Evolutionary conservation across 495 filamentous ascomycete species (phyloP), one percentile per base, ranked within the genome.

Genomic region (Xylaria venustula): DNA sequence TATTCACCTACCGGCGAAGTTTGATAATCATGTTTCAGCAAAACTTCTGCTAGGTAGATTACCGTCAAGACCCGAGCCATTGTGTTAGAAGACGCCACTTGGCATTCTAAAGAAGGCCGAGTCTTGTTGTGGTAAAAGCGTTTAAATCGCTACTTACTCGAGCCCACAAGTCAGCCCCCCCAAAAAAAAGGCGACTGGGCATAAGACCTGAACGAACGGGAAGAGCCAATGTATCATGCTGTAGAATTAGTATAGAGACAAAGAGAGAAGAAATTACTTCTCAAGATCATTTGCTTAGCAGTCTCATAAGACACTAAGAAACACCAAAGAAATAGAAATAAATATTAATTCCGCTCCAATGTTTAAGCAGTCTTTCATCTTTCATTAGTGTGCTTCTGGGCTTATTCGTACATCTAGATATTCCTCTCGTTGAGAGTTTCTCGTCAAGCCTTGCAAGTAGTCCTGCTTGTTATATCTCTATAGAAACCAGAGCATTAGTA

Each of bases 401-500:
- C 30, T 34, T 53, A 48, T 46, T 47, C 20, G 1, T 54, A 19
- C 22, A 32, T 7, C 30, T 34, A 11, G 5, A 11, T 4, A 34
- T 34, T 5, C 14, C 3, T 40, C 7, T 3, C 3, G 37, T 15
- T 15, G 37, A 40, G 7, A 15, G 37, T 7, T 15, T 15, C 7
- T 40, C 14, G 37, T 11, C 3, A 40, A 34, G 5, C 30, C 30
- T 34, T 34, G 11, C 11, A 11, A 40, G 37, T 40, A 15, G 3
- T 40, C 5, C 14, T 40, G 14, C 37, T 40, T 20, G 58, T 67
- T 52, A 74, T 52, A 67, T 61, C 23, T 58, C 54, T 69, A 82
- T 58, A 41, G 56, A 37, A 28, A 77, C 68, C 58, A 86, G 59
- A 14, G 78, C 81, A 62, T 81, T 77, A 17, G 28, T 60, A 30